A percentile compares a stretch with the other conserved stretches of the same genome.
Conservation (phyloP, 192 early-diverging fungal genomes). For the Entophlyctis luteolus region DNA sequence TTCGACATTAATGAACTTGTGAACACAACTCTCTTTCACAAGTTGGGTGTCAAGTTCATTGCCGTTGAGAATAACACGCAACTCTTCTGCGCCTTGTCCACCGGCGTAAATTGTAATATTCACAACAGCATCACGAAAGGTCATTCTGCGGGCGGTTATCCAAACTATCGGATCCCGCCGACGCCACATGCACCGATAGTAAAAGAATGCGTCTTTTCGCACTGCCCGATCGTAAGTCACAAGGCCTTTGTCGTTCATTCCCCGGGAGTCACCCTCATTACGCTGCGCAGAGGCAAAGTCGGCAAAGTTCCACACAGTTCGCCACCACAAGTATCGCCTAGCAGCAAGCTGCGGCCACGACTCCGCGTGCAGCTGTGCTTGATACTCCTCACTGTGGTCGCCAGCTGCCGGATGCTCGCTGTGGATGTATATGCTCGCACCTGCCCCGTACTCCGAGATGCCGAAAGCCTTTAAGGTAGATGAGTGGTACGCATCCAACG, state of each 20-base stretch:
- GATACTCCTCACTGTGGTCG: constrained; percentile 22
- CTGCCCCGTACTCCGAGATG: constrained; percentile 16
- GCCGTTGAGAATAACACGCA: constrained; percentile 21
- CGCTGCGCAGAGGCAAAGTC: neutral
- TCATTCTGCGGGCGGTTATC: neutral
- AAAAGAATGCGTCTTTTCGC: constrained; percentile 17
- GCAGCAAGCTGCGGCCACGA: constrained; percentile 6
- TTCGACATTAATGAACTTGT: neutral
- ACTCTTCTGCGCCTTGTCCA: neutral
- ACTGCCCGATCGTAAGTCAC: constrained; percentile 5
- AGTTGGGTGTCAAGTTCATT: neutral
- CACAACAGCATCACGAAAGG: neutral
- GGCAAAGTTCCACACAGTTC: constrained; percentile 11
- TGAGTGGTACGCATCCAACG: neutral
- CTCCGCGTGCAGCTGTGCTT: neutral
- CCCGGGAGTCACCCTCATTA: neutral
- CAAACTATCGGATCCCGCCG: neutral
- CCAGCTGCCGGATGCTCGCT: neutral
- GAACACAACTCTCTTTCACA: neutral
- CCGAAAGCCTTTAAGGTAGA: neutral
- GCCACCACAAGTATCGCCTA: constrained; percentile 16
- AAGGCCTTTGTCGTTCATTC: constrained; percentile 9
- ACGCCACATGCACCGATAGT: constrained; percentile 10
- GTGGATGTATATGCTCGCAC: constrained; percentile 11
- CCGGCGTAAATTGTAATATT: constrained; percentile 15